Conservation (phyloP, 768 basidiomycete species). For the Solioccasus polychromus region DNA sequence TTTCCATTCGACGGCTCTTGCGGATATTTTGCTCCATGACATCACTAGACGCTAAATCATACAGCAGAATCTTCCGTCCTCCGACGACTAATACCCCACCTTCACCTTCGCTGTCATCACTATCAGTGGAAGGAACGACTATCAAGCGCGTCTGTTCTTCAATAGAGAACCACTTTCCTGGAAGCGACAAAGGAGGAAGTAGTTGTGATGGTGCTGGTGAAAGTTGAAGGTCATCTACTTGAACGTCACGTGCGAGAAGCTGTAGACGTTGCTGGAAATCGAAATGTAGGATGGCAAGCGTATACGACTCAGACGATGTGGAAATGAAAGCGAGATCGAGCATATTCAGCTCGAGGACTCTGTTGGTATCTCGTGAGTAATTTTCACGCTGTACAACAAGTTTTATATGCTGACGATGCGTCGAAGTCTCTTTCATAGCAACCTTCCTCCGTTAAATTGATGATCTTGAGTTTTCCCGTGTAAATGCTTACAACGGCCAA, state of each 20-base stretch:
- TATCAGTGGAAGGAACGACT: constrained; percentile 27
- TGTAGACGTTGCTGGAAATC: constrained; percentile 64
- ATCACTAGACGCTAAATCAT: constrained; percentile 49
- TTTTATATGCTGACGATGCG: constrained; percentile 49
- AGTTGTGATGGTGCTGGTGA: constrained; percentile 49
- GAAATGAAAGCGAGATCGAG: constrained; percentile 63
- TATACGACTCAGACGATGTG: constrained; percentile 37
- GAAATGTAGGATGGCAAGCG: constrained; percentile 65
- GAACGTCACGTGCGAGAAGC: constrained; percentile 57
- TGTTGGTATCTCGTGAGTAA: constrained; percentile 23
- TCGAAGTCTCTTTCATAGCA: constrained; percentile 57
- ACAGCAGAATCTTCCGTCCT: constrained; percentile 61
- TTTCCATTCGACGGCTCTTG: constrained; percentile 52
- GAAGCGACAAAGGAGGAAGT: constrained; percentile 52
- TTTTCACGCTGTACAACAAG: constrained; percentile 1
- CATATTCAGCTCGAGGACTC: constrained; percentile 66
- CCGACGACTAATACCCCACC: constrained; percentile 76
- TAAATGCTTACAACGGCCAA: constrained; percentile 66
- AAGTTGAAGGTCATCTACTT: constrained; percentile 39
- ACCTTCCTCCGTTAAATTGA: constrained; percentile 52
- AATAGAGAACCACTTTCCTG: constrained; percentile 42
- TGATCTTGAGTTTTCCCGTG: constrained; percentile 63
- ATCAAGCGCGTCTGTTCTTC: constrained; percentile 40
- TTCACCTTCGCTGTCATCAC: constrained; percentile 34
- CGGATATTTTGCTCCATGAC: constrained; percentile 51